Evolutionary conservation across 805 yeast species (phyloP), one percentile per base, ranked within the genome.

Genomic region (Middelhovenomyces tepae): DNA sequence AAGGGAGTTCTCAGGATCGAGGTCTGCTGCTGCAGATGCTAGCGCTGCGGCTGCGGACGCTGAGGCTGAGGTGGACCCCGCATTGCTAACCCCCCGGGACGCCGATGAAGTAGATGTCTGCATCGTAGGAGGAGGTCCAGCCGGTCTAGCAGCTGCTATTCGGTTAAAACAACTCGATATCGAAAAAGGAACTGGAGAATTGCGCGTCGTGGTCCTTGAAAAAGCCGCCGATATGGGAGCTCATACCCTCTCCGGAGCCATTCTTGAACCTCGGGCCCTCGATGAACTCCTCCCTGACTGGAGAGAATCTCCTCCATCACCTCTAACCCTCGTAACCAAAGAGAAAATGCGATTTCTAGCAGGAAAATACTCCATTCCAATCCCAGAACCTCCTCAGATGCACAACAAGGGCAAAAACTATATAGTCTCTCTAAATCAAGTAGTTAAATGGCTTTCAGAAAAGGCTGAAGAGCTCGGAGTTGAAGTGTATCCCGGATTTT

Each of bases 61-160:
- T 16, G 20, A 13, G 8, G 19, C 15, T 10, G 5, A 5, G n/a
- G 29, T 20, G 17, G 29, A 26, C 19, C 19, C 17, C 20, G 6
- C n/a, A 7, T 20, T 26, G 13, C 28, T 27, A 5, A 78, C 73
- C 40, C 83, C 78, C 42, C 65, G 97, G 36, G 94, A 82, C 4
- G 71, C 67, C 9, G 98, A 91, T 51, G 71, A 73, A 20, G 95
- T 84, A 9, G 98, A 91, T 56, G 94, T 91, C 15, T 82, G 94
- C 49, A 85, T 91, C 32, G 94, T 91, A 2, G 98, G 98, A 27
- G 97, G 94, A 22, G 98, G 98, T 0, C 97, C 97, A 5, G 93
- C 97, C 1, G 98, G 98, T 3, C 63, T 91, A 32, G 87, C 95
- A 1, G 79, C 98, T 2, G 97, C 97, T 8, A 91, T 91, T 42